A percentile compares a stretch with the other conserved stretches of the same genome.
Evolutionary conservation across 2,329 filamentous ascomycete species (phyloP).

Genomic region (Mollisiaceae sp.): DNA sequence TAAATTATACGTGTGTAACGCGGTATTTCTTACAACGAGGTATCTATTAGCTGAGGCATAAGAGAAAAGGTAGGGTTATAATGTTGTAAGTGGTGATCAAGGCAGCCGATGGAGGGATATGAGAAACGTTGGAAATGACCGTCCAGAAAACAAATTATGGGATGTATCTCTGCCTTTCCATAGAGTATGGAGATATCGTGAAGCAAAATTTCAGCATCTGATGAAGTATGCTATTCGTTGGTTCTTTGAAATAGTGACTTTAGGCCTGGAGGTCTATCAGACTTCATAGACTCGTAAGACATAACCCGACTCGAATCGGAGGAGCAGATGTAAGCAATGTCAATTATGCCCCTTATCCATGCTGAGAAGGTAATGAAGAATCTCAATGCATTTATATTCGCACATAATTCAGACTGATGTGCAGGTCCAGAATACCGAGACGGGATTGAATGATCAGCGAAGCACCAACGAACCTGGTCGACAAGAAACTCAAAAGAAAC

Average conservation of each 20-base stretch:
- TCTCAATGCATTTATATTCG: neutral
- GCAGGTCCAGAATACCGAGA: neutral
- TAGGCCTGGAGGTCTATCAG: too few relatives aligned
- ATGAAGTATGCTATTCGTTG: neutral
- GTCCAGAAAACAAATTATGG: too few relatives aligned
- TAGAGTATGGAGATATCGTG: neutral
- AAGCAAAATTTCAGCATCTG: neutral
- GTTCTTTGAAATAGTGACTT: neutral
- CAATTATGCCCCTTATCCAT: neutral
- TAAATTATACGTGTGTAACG: too few relatives aligned
- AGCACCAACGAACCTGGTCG: neutral
- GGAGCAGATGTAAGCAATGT: neutral
- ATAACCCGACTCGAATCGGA: neutral
- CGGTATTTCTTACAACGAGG: too few relatives aligned
- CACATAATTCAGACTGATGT: neutral
- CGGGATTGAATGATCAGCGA: neutral
- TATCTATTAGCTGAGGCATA: too few relatives aligned
- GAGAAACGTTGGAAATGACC: too few relatives aligned
- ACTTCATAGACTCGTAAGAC: too few relatives aligned
- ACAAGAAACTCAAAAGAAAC: neutral
- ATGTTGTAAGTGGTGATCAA: too few relatives aligned
- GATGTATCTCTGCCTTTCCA: too few relatives aligned
- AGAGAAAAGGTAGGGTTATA: too few relatives aligned
- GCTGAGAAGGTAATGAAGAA: neutral
- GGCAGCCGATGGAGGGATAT: too few relatives aligned